phyloP scores from a whole-genome alignment of 768 basidiomycete genomes.

The Chlorophyllum brunneum region DNA sequence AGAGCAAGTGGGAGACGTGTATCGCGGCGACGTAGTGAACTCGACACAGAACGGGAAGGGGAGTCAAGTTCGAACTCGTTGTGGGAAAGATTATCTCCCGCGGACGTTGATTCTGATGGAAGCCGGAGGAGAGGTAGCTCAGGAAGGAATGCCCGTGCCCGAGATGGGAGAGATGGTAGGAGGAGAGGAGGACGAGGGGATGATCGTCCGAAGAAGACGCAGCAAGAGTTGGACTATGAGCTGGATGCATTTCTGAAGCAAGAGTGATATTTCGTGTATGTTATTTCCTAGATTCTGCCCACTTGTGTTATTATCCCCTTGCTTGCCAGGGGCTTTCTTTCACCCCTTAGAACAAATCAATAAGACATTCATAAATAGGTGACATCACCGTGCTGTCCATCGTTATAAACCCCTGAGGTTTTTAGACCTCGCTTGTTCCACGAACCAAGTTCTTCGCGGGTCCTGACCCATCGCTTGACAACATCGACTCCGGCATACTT shows the following conservation, averaged over 20 bases:
- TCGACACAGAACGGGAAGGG: background rate
- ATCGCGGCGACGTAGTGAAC: slow-evolving; percentile 15
- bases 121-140: slow-evolving; percentile 19
- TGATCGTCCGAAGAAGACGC: slow-evolving; percentile 50
- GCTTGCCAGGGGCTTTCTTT: too few species aligned
- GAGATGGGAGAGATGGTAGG: slow-evolving; percentile 22
- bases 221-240: slow-evolving; percentile 80
- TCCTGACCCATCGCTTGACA: too few species aligned
- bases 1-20: slow-evolving; percentile 28
- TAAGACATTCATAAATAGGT: too few species aligned
- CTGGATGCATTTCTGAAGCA: slow-evolving; percentile 72
- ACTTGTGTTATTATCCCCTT: too few species aligned
- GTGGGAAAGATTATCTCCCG: slow-evolving; percentile 4
- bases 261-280: too few species aligned
- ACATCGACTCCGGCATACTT: too few species aligned
- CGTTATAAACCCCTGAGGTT: too few species aligned
- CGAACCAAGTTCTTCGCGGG: too few species aligned
- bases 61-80: slow-evolving; percentile 8
- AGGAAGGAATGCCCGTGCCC: slow-evolving; percentile 15
- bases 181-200: slow-evolving; percentile 25
- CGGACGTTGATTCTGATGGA: slow-evolving; percentile 9
- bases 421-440: too few species aligned
- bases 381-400: too few species aligned
- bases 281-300: too few species aligned
- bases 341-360: too few species aligned